These are phyloP conservation scores for Torulaspora microellipsoides DNA, from an alignment of 805 yeast genomes.

Conservation along the genomic window DNA sequence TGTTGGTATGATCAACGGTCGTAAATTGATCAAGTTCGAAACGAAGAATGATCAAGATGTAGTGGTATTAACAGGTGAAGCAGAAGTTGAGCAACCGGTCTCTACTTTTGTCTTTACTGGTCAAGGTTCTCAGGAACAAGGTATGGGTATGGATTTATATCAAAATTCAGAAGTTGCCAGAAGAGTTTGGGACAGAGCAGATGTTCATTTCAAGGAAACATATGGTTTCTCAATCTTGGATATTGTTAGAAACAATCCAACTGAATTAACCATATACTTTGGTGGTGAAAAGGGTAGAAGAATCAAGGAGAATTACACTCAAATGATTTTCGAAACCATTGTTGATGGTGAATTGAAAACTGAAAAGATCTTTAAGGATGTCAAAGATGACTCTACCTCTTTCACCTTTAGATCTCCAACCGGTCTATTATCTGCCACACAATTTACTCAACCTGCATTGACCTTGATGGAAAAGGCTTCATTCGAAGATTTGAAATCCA, in stretches of 20 bases:
- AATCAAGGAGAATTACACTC: slow-evolving; percentile 89
- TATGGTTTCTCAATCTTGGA: slow-evolving; percentile 97
- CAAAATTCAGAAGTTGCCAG: slow-evolving; percentile 86
- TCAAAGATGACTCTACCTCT: slow-evolving; percentile 73
- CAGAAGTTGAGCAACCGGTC: slow-evolving; percentile 97
- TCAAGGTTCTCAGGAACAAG: slow-evolving; percentile 99
- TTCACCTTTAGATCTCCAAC: slow-evolving; percentile 88
- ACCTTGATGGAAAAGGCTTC: slow-evolving; percentile 99
- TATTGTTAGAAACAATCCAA: slow-evolving; percentile 93
- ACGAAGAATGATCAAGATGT: slow-evolving; percentile 80
- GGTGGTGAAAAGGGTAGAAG: slow-evolving; percentile 97
- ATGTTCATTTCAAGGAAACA: slow-evolving; percentile 81
- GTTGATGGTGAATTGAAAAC: slow-evolving; percentile 77
- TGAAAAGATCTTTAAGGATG: slow-evolving; percentile 93
- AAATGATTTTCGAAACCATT: slow-evolving; percentile 96
- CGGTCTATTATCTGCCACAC: slow-evolving; percentile 96
- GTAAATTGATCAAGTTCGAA: slow-evolving; percentile 92
- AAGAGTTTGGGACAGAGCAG: slow-evolving; percentile 98
- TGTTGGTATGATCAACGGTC: slow-evolving; percentile 98
- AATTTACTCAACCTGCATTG: slow-evolving; percentile 98
- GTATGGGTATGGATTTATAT: slow-evolving; percentile 99
- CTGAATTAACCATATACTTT: slow-evolving; percentile 89
- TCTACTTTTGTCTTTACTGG: slow-evolving; percentile 98
- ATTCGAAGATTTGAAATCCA: slow-evolving; percentile 93
- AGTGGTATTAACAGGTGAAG: slow-evolving; percentile 86